Percentiles rank a stretch among this genome's conserved stretches.
phyloP scores from a whole-genome alignment of 108 stramenopile species.

The Pseudonitzschia multistriata region DNA sequence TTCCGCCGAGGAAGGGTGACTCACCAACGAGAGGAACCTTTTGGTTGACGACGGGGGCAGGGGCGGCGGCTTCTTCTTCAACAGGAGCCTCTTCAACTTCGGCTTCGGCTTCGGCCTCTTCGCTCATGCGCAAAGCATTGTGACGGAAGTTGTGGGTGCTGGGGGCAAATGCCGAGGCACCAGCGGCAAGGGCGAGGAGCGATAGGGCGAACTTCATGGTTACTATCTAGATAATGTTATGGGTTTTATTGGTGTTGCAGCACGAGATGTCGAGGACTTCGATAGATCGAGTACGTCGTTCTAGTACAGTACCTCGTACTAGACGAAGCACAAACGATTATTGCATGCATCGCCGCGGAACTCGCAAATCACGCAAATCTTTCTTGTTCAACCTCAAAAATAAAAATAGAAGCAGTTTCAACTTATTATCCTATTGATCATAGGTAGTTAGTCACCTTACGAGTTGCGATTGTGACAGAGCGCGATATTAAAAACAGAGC shows the following conservation, averaged over 20 bases:
- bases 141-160: slow-evolving; percentile 4
- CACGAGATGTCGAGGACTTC: background rate
- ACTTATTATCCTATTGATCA: too few species aligned
- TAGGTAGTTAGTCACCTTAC: too few species aligned
- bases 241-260: background rate
- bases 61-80: slow-evolving; percentile 10
- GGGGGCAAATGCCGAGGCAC: slow-evolving; percentile 36
- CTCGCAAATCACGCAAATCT: background rate
- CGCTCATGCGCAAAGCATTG: slow-evolving; percentile 17
- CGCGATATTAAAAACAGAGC: too few species aligned
- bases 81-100: slow-evolving; percentile 3
- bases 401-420: too few species aligned
- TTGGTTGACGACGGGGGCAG: slow-evolving; percentile 6
- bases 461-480: too few species aligned
- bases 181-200: slow-evolving; percentile 27
- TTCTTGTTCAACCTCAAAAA: slow-evolving; percentile 2
- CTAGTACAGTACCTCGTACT: background rate
- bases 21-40: slow-evolving; percentile 62
- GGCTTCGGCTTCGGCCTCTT: slow-evolving; percentile 16
- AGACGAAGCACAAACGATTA: background rate
- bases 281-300: background rate
- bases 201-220: slow-evolving; percentile 38
- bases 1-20: slow-evolving; percentile 41
- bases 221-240: slow-evolving; percentile 3
- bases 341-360: background rate